Evolutionary conservation across 148 eudicot species (phyloP).

Genomic region (Chenopodium album): DNA sequence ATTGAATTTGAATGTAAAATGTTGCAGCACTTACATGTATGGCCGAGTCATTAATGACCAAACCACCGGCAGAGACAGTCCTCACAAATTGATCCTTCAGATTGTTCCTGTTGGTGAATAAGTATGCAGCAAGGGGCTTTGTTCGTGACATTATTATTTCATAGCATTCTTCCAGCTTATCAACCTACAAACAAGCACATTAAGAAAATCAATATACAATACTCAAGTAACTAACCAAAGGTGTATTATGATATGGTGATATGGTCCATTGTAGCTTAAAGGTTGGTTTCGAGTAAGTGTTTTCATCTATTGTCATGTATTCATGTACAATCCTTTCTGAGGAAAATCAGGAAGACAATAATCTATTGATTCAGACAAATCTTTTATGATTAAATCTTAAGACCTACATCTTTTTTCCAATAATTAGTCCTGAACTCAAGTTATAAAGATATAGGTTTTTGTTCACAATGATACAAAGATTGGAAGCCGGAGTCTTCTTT

Average conservation of each 20-base stretch:
- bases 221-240: background rate
- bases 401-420: background rate
- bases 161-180: conserved; percentile 52
- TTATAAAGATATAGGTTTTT: background rate
- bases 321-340: background rate
- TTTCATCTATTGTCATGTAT: background rate
- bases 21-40: conserved; percentile 44
- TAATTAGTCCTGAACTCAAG: background rate
- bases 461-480: background rate
- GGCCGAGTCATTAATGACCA: conserved; percentile 55
- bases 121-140: conserved; percentile 70
- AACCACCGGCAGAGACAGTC: conserved; percentile 53
- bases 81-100: conserved; percentile 48
- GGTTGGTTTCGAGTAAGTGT: background rate
- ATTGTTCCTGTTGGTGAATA: conserved; percentile 46
- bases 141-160: conserved; percentile 40
- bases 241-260: background rate
- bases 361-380: background rate
- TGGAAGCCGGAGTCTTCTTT: background rate
- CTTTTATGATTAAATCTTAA: background rate
- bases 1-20: background rate
- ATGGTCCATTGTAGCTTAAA: background rate
- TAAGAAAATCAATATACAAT: background rate
- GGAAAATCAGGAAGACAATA: background rate
- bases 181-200: conserved; percentile 35